phyloP scores from a whole-genome alignment of 1,139 yeast species.

The Scheffersomyces segobiensis region DNA sequence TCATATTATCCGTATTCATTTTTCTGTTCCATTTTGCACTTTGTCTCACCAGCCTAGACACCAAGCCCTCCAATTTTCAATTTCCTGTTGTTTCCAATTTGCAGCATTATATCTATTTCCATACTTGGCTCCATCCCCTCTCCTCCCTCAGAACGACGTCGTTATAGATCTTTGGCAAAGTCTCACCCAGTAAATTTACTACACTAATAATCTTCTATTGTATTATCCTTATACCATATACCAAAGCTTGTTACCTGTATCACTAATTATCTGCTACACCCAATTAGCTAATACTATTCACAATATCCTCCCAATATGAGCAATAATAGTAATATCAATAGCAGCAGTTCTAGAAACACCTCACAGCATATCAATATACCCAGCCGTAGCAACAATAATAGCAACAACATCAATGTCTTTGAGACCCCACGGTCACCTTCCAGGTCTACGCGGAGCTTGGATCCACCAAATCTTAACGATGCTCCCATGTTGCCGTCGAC shows the following conservation, averaged over 20 bases:
- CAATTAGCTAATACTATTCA: neutral
- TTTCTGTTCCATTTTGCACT: neutral
- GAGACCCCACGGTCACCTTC: conserved; percentile 47
- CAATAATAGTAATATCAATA: neutral
- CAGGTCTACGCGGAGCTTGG: conserved; percentile 35
- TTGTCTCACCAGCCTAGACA: neutral
- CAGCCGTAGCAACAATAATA: neutral
- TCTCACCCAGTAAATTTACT: neutral
- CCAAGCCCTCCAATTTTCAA: neutral
- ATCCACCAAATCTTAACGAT: conserved; percentile 33
- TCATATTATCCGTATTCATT: neutral
- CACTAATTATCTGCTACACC: neutral
- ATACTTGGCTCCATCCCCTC: neutral
- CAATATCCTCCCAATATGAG: neutral
- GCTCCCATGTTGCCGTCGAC: conserved; percentile 26
- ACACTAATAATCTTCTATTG: neutral
- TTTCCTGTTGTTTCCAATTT: neutral
- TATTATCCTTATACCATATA: neutral
- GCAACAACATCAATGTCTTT: conserved; percentile 10
- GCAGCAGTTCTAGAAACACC: neutral
- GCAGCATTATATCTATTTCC: neutral
- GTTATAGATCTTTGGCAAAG: neutral
- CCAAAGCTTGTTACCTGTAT: neutral
- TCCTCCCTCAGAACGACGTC: neutral
- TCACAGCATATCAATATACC: neutral